Evolutionary conservation across 805 yeast species (phyloP), one percentile per base, ranked within the genome.

Genomic region (Ogataea zsoltii): DNA sequence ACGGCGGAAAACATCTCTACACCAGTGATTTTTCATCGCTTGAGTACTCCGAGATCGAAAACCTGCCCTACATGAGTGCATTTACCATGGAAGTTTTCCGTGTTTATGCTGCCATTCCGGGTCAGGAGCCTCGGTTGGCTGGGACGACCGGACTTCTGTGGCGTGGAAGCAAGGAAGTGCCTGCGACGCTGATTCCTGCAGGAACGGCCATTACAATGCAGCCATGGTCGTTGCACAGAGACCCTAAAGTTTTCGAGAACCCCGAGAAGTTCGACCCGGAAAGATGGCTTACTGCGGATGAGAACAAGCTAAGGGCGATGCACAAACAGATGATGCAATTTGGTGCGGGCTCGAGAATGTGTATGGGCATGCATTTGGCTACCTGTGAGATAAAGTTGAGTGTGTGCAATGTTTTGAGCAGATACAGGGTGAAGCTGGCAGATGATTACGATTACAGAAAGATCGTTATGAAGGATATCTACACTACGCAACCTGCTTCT

Each of bases 311-410:
- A 28, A 71, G 65, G 42, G 44, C 42, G 7, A 83, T 81, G 79
- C 70, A 72, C 45, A 72, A 68, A 42, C 70, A 71, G 53, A 76
- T 83, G 72, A 75, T 83, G 74, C 81, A 85, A 0, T 85, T 85
- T 67, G 90, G 91, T 1, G 76, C 80, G 33, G 92, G 91, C 2
- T 71, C 81, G 16, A 67, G 89, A 51, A 83, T 83, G 89, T 85
- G 92, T 56, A 66, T 83, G 43, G 91, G 92, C 1, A 75, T 80
- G 80, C 73, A 84, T 57, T 60, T 85, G 33, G 90, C 90, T 0
- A 62, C 77, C 15, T 76, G 77, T 33, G 90, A 83, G 57, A 81
- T 84, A 71, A 84, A 83, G 58, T 55, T 82, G 34, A 73, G 76
- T 11, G 56, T 80, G 23, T 77, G 81, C 9, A 72, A 74, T 46